phyloP scores from a whole-genome alignment of 257 asterid genomes.

The Przewalskia tangutica region DNA sequence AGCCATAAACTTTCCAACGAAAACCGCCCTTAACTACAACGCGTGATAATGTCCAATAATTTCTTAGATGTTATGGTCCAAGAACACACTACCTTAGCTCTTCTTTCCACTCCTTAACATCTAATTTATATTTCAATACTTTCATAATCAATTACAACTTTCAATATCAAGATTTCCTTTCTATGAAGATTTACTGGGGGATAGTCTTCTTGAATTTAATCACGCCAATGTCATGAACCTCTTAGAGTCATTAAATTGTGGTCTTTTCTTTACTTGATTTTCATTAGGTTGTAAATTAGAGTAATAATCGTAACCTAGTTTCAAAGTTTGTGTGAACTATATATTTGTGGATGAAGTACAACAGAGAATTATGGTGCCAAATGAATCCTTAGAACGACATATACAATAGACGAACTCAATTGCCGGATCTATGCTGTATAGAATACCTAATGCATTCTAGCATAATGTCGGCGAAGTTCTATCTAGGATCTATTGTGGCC shows the following conservation, averaged over 20 bases:
- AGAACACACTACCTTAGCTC: too few relatives aligned
- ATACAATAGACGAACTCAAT: neutral
- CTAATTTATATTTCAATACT: too few relatives aligned
- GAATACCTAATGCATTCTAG: neutral
- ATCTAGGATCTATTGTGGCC: neutral
- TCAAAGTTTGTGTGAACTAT: neutral
- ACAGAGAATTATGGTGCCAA: neutral
- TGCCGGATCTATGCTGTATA: neutral
- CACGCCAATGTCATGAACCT: neutral
- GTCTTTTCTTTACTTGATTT: neutral
- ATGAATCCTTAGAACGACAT: neutral
- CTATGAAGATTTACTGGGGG: neutral
- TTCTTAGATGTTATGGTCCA: too few relatives aligned
- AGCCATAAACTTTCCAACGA: too few relatives aligned
- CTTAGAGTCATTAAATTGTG: neutral
- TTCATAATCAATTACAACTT: too few relatives aligned
- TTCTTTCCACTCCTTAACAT: too few relatives aligned
- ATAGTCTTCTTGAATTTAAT: neutral
- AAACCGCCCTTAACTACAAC: too few relatives aligned
- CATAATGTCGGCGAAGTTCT: neutral
- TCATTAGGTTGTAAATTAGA: neutral
- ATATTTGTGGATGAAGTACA: too few relatives aligned
- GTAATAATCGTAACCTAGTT: neutral
- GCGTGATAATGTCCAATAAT: too few relatives aligned
- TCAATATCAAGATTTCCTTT: too few relatives aligned